Percentiles rank a stretch among this genome's conserved stretches.
phyloP scores from a whole-genome alignment of 2,329 filamentous ascomycete species.

The Trichoderma sp. region DNA sequence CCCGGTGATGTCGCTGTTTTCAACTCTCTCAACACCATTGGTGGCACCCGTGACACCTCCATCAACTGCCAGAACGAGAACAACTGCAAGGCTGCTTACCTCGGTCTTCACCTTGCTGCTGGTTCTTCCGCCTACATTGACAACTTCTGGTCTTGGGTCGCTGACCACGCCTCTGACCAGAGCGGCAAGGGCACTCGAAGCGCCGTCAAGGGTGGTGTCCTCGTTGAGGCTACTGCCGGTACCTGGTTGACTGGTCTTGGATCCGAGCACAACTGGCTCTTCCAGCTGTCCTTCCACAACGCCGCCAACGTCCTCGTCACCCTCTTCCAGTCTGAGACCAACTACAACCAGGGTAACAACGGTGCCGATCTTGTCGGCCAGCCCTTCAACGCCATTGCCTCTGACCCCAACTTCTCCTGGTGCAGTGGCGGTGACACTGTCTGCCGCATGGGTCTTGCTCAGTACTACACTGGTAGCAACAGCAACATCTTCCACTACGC shows the following conservation, averaged over 20 bases:
- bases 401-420: slow-evolving; percentile 19
- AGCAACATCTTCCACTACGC: slow-evolving; percentile 22
- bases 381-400: slow-evolving; percentile 8
- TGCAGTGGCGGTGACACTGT: slow-evolving; percentile 5
- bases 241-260: slow-evolving; percentile 19
- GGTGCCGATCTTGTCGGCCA: slow-evolving; percentile 6
- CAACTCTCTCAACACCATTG: slow-evolving; percentile 21
- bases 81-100: slow-evolving; percentile 18
- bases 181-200: not conserved
- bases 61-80: slow-evolving; percentile 14
- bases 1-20: slow-evolving; percentile 20
- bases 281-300: slow-evolving; percentile 16
- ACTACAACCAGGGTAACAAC: slow-evolving; percentile 19
- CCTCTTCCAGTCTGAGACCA: slow-evolving; percentile 20
- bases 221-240: slow-evolving; percentile 19
- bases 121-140: slow-evolving; percentile 21
- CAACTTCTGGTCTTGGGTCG: slow-evolving; percentile 22
- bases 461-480: slow-evolving; percentile 20
- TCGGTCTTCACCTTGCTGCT: slow-evolving; percentile 17
- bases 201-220: slow-evolving; percentile 18
- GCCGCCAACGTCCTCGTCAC: slow-evolving; percentile 19
- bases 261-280: slow-evolving; percentile 21
- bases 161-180: slow-evolving; percentile 12
- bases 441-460: slow-evolving; percentile 21
- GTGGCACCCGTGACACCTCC: slow-evolving; percentile 18